Percentiles rank a stretch among this genome's conserved stretches.
phyloP scores from a whole-genome alignment of 192 early-diverging fungal genomes.

The Endogone sp. region DNA sequence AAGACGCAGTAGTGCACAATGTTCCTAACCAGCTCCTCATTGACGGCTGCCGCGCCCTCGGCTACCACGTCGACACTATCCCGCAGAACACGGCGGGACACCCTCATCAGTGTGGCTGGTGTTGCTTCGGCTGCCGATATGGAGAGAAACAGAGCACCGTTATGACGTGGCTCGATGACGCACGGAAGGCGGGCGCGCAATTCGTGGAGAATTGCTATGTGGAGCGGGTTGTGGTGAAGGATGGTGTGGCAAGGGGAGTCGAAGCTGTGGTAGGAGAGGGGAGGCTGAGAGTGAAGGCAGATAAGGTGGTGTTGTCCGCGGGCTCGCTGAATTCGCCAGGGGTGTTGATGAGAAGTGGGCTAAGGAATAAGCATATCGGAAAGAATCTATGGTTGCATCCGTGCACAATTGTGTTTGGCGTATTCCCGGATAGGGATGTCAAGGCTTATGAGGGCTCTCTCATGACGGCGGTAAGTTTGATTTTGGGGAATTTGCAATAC shows the following conservation, averaged over 20 bases:
- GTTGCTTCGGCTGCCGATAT: slow-evolving; percentile 65
- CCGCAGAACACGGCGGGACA: slow-evolving; percentile 63
- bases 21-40: slow-evolving; percentile 54
- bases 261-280: slow-evolving; percentile 26
- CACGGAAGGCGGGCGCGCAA: slow-evolving; percentile 52
- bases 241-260: slow-evolving; percentile 56
- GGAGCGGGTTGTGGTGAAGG: slow-evolving; percentile 46
- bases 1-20: slow-evolving; percentile 56
- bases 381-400: slow-evolving; percentile 64
- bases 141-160: slow-evolving; percentile 66
- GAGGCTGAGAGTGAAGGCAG: slow-evolving; percentile 39
- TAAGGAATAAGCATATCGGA: slow-evolving; percentile 71
- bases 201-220: slow-evolving; percentile 59
- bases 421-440: slow-evolving; percentile 50
- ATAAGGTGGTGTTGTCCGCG: slow-evolving; percentile 52
- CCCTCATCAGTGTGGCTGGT: slow-evolving; percentile 59
- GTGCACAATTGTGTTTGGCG: slow-evolving; percentile 51
- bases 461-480: slow-evolving; percentile 59
- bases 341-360: slow-evolving; percentile 56
- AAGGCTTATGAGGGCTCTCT: slow-evolving; percentile 53
- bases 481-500: not conserved
- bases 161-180: slow-evolving; percentile 67
- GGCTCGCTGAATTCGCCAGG: slow-evolving; percentile 68
- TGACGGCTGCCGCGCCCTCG: slow-evolving; percentile 65
- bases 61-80: slow-evolving; percentile 46